phyloP scores from a whole-genome alignment of 2,329 filamentous ascomycete genomes.

The Trichoderma simmonsii region DNA sequence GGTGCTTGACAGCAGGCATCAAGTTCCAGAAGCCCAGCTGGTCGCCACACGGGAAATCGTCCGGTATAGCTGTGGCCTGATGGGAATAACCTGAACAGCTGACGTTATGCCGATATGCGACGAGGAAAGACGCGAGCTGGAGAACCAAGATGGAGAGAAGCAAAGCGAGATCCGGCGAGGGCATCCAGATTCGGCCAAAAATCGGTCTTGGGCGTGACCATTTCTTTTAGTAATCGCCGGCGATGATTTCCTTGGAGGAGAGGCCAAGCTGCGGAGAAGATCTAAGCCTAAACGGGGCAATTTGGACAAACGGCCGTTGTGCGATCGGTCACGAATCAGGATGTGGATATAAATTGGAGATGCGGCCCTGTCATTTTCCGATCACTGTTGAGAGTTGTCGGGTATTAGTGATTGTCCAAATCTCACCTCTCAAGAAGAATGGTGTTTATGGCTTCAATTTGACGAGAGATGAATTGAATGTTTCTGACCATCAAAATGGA shows the following conservation, averaged over 20 bases:
- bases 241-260: constrained; percentile 6
- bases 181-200: constrained; percentile 14
- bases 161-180: constrained; percentile 1
- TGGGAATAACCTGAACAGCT: not conserved
- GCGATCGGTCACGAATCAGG: not conserved
- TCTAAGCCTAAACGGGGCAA: constrained; percentile 2
- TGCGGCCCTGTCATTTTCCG: not conserved
- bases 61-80: not conserved
- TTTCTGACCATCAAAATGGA: not conserved
- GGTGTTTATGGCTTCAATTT: not conserved
- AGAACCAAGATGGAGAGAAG: not conserved
- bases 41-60: not conserved
- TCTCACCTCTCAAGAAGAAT: not conserved
- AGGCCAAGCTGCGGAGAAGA: not conserved
- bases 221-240: constrained; percentile 12
- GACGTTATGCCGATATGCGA: not conserved
- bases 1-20: constrained; percentile 35
- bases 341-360: not conserved
- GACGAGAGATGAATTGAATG: not conserved
- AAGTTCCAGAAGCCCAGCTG: not conserved
- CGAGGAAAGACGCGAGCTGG: not conserved
- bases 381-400: not conserved
- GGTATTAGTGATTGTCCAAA: not conserved
- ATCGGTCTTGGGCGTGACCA: constrained; percentile 2
- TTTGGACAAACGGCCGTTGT: not conserved